phyloP scores from a whole-genome alignment of 192 early-diverging fungal genomes.

The Pecoramyces ruminantium region DNA sequence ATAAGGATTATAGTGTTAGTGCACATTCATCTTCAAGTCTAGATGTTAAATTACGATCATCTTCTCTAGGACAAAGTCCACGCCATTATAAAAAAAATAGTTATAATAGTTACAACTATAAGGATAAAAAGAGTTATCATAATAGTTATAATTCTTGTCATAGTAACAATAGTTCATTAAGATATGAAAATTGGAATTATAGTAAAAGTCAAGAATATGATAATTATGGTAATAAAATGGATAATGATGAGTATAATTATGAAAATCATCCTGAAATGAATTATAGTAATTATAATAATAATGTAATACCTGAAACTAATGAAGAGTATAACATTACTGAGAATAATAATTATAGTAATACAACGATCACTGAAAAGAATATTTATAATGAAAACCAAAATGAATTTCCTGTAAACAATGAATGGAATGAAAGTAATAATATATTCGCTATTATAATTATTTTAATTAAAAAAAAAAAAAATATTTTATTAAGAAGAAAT shows the following conservation, averaged over 20 bases:
- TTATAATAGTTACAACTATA: neutral
- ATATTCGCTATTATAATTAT: too few relatives aligned
- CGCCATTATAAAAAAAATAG: neutral
- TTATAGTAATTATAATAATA: neutral
- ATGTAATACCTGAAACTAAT: neutral
- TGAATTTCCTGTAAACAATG: too few relatives aligned
- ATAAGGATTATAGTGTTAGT: neutral
- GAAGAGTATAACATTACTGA: neutral
- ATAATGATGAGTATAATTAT: neutral
- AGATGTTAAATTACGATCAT: neutral
- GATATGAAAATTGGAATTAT: neutral
- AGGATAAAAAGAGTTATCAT: neutral
- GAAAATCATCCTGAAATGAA: neutral
- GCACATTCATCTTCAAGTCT: neutral
- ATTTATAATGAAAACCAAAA: neutral
- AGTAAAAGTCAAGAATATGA: neutral
- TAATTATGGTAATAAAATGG: neutral
- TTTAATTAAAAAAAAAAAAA: too few relatives aligned
- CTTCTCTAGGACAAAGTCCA: neutral
- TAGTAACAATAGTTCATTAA: neutral
- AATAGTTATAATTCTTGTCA: neutral
- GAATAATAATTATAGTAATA: neutral
- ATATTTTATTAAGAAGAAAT: too few relatives aligned
- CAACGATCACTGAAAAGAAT: neutral
- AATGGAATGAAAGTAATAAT: too few relatives aligned